These are phyloP conservation scores for Ogataea ramenticola DNA, from an alignment of 805 yeast species.

Conservation along the genomic window DNA sequence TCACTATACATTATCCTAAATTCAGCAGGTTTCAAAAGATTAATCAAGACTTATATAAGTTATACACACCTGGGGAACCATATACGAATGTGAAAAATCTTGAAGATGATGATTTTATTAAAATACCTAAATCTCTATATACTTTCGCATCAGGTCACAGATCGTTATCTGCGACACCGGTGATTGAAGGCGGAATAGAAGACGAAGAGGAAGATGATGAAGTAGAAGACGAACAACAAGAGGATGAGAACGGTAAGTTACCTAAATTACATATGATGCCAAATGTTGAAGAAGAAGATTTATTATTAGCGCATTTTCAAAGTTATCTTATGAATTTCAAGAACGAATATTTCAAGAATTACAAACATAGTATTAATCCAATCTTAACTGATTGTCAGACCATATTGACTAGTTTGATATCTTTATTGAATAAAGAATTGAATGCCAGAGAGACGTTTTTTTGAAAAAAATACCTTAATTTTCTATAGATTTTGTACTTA, in stretches of 20 bases:
- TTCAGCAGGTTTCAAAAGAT: not conserved
- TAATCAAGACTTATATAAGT: not conserved
- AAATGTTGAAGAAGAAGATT: constrained; percentile 2
- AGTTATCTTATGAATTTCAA: constrained; percentile 8
- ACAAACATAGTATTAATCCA: constrained; percentile 11
- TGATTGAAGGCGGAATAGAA: too few relatives aligned
- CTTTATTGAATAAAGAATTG: constrained; percentile 13
- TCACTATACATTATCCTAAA: constrained; percentile 7
- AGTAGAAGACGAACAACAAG: too few relatives aligned
- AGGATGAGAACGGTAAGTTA: constrained; percentile 1
- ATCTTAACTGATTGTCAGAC: constrained; percentile 15
- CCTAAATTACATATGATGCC: constrained; percentile 2
- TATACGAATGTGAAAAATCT: too few relatives aligned
- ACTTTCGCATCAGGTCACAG: too few relatives aligned
- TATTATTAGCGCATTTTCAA: not conserved
- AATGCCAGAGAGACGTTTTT: not conserved
- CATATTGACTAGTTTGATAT: constrained; percentile 8
- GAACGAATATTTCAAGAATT: constrained; percentile 11
- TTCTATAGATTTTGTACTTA: not conserved
- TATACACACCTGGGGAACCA: not conserved
- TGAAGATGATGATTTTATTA: too few relatives aligned
- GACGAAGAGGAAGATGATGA: too few relatives aligned
- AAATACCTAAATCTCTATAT: too few relatives aligned
- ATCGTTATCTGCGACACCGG: not conserved
- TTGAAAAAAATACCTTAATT: not conserved